phyloP scores from a whole-genome alignment of 169 alveolate genomes.

The Plasmodium fragile region DNA sequence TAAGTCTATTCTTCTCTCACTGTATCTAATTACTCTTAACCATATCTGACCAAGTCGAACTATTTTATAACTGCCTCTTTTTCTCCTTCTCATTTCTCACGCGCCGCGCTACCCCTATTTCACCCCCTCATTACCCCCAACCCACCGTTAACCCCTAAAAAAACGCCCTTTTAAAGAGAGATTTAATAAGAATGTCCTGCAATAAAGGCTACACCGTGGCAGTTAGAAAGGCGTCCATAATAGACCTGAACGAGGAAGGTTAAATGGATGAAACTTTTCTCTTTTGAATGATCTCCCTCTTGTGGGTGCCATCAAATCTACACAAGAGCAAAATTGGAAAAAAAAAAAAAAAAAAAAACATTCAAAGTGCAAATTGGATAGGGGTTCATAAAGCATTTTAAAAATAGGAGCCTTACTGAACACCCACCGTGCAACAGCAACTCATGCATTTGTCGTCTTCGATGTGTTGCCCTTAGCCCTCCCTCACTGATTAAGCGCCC shows the following conservation, averaged over 20 bases:
- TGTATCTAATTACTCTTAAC: not conserved
- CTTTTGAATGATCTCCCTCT: not conserved
- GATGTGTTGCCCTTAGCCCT: not conserved
- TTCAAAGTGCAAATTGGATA: not conserved
- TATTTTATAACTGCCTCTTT: not conserved
- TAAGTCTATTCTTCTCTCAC: not conserved
- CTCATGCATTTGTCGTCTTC: not conserved
- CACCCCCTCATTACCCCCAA: not conserved
- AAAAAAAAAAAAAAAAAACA: not conserved
- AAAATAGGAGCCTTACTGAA: not conserved
- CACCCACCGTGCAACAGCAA: not conserved
- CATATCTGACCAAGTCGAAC: not conserved
- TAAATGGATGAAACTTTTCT: not conserved
- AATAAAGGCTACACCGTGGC: constrained; percentile 52
- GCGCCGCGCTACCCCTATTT: not conserved
- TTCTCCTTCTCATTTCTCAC: not conserved
- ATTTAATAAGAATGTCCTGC: constrained; percentile 38
- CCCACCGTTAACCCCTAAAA: not conserved
- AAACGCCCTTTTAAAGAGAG: constrained; percentile 20
- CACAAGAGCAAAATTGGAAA: not conserved
- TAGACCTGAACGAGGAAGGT: constrained; percentile 73
- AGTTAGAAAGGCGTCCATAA: constrained; percentile 54
- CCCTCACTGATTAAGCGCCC: not conserved
- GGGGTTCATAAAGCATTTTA: not conserved
- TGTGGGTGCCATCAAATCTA: not conserved